phyloP scores from a whole-genome alignment of 2,329 filamentous ascomycete genomes.

The Fusarium multiceps region DNA sequence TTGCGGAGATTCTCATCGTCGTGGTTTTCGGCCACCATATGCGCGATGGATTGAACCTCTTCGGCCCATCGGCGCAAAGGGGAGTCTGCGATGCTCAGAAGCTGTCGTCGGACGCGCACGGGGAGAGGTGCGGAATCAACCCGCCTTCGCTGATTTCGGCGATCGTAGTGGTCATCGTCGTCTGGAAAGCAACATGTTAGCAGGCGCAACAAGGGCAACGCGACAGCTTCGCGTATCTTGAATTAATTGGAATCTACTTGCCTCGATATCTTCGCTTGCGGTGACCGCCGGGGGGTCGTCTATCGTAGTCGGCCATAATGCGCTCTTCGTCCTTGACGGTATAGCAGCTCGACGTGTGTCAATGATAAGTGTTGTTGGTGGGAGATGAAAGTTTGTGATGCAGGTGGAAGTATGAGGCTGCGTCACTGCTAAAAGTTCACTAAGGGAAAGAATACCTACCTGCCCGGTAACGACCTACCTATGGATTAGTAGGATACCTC shows the following conservation, averaged over 20 bases:
- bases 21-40: slow-evolving; percentile 81
- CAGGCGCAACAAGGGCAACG: slow-evolving; percentile 16
- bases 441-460: neutral
- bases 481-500: slow-evolving; percentile 26
- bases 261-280: slow-evolving; percentile 86
- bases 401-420: slow-evolving; percentile 29
- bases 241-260: slow-evolving; percentile 49
- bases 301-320: slow-evolving; percentile 67
- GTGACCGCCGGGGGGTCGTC: slow-evolving; percentile 63
- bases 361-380: slow-evolving; percentile 20
- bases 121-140: slow-evolving; percentile 76
- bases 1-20: slow-evolving; percentile 83
- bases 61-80: slow-evolving; percentile 82
- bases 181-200: slow-evolving; percentile 47
- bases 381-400: slow-evolving; percentile 22
- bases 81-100: slow-evolving; percentile 84
- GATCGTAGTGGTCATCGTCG: slow-evolving; percentile 83
- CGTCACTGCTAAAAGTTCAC: slow-evolving; percentile 42
- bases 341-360: neutral
- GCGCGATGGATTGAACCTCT: slow-evolving; percentile 79
- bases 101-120: slow-evolving; percentile 79
- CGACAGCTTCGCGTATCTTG: slow-evolving; percentile 20
- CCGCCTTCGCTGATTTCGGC: slow-evolving; percentile 77
- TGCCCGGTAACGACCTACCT: no score
- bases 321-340: slow-evolving; percentile 23